These are phyloP conservation scores for Desmodesmus armatus DNA, from an alignment of 139 green algal species.

Conservation along the genomic window DNA sequence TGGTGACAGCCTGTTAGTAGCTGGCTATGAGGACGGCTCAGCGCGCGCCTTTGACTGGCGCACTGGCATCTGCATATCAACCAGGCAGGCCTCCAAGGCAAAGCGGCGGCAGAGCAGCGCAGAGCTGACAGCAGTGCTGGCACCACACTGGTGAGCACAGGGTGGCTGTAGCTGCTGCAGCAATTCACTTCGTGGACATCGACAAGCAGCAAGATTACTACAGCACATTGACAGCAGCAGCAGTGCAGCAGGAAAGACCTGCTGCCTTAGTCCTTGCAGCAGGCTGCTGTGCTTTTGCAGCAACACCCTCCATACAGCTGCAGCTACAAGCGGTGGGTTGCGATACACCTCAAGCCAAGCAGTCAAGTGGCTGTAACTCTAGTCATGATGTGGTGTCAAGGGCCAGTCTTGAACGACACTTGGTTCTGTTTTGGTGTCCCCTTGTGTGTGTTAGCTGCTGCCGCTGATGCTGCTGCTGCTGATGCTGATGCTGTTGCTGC, in stretches of 20 bases:
- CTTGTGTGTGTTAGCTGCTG: neutral
- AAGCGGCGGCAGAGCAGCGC: neutral
- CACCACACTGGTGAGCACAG: neutral
- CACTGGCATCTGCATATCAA: neutral
- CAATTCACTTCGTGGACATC: too few relatives aligned
- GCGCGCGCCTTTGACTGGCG: constrained; percentile 30
- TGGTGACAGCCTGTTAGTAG: neutral
- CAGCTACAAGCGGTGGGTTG: too few relatives aligned
- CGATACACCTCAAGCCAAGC: too few relatives aligned
- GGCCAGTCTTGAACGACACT: too few relatives aligned
- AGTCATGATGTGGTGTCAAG: neutral
- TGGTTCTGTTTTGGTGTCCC: neutral
- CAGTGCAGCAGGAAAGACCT: neutral
- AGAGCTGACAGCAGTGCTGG: constrained; percentile 25
- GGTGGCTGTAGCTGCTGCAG: neutral
- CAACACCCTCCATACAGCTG: too few relatives aligned
- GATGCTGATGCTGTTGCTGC: neutral
- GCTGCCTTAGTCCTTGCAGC: neutral
- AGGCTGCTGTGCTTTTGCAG: too few relatives aligned
- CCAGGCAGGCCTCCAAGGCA: neutral
- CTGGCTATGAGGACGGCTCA: constrained; percentile 35
- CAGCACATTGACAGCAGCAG: neutral
- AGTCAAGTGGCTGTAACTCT: neutral
- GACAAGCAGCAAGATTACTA: too few relatives aligned
- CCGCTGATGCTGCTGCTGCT: neutral